Evolutionary conservation across 2,329 filamentous ascomycete genomes (phyloP), one percentile per base, ranked within the genome.

Genomic region (Pyrenochaeta sp.): DNA sequence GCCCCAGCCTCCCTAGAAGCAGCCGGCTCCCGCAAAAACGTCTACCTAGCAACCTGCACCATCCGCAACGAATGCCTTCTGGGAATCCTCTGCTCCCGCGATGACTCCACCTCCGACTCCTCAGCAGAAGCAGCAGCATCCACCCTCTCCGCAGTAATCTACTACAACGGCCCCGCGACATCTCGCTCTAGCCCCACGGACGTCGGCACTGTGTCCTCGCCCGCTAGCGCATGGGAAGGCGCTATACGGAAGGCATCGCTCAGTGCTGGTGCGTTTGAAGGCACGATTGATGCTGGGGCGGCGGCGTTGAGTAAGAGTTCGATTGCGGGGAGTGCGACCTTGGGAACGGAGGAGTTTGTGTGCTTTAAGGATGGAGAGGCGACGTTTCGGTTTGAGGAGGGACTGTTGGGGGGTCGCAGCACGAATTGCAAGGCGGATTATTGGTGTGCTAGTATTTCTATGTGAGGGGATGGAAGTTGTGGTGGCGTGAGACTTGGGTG

Each of bases 291-390:
- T 15, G 44, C 45, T 10, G 60, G 58, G 3, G 66, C 64, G 15
- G 54, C 48, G 2, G 42, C 39, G 6, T 37, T 66, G 25, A 47
- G 25, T 2, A 62, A 64, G 47, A 57, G 62, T 3, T 34, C 64
- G 12, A 55, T 68, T 52, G 64, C 64, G 1, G 66, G 66, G 2
- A 28, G n/a, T 30, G 64, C 60, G 12, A 43, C 32, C 10, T n/a
- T 68, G 46, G 60, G 54, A 27, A 54, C 28, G 15, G 64, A 68
- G 45, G 55, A 66, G 22, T 66, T 67, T 53, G 60, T 55, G 15
- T 68, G 64, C 44, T 67, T 67, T 48, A 66, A 48, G 47, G 64
- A 68, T 54, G 66, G 62, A 32, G 36, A 43, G 43, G 59, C 56
- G 34, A 52, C 34, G 30, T 61, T 68, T 46, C 50, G 39, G 34